Conservation (phyloP, 1,284 basidiomycete species). For the Grifola frondosa region DNA sequence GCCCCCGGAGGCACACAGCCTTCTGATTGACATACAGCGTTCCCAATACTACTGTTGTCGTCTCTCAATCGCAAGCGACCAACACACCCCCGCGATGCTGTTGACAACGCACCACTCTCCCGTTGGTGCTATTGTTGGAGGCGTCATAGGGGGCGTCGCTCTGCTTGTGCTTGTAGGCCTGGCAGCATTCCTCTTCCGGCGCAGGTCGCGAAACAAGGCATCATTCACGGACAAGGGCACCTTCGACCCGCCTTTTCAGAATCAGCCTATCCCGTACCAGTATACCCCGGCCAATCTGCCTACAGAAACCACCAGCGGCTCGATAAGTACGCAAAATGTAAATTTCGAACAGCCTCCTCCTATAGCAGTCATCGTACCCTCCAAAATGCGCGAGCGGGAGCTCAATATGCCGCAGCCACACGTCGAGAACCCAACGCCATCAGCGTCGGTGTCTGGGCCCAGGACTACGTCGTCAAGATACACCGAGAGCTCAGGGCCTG, state of each 20-base stretch:
- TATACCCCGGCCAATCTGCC: background rate
- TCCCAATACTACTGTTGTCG: slow-evolving; percentile 15
- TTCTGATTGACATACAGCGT: slow-evolving; percentile 9
- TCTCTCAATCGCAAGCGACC: background rate
- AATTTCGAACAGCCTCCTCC: slow-evolving; percentile 1
- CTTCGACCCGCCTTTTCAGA: too few relatives aligned
- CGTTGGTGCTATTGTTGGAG: slow-evolving; percentile 18
- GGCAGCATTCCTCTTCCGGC: slow-evolving; percentile 9
- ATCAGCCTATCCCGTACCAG: background rate
- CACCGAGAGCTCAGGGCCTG: slow-evolving; percentile 6
- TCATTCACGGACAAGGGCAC: background rate
- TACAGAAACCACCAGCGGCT: too few relatives aligned
- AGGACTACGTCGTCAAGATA: slow-evolving; percentile 5
- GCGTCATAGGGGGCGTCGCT: slow-evolving; percentile 16
- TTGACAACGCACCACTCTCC: background rate
- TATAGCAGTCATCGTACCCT: background rate
- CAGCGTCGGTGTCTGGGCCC: slow-evolving; percentile 9
- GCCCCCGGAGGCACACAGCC: background rate
- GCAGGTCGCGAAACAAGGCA: slow-evolving; percentile 2
- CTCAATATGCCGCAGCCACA: slow-evolving; percentile 9
- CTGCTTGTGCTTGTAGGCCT: slow-evolving; percentile 5
- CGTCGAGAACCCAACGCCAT: slow-evolving; percentile 1
- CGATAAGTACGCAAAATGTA: too few relatives aligned
- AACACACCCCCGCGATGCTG: background rate
- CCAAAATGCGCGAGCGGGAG: slow-evolving; percentile 19